phyloP scores from a whole-genome alignment of 257 asterid genomes.

The Leonotis leonurus region DNA sequence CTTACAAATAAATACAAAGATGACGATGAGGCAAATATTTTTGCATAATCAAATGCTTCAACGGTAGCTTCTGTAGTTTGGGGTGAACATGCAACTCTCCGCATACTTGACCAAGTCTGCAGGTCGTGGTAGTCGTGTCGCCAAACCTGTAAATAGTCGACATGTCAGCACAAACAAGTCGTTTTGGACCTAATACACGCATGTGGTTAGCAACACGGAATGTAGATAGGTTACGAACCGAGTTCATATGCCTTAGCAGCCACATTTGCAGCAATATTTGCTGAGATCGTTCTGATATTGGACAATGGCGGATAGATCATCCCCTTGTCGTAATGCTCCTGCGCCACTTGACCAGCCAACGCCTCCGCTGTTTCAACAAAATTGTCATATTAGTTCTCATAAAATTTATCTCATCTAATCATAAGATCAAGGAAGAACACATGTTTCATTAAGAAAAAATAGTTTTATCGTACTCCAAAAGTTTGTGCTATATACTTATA shows the following conservation, averaged over 20 bases:
- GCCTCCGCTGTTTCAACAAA: constrained; percentile 72
- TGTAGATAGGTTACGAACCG: constrained; percentile 32
- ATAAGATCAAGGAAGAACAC: neutral
- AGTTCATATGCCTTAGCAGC: constrained; percentile 97
- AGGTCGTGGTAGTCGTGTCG: constrained; percentile 81
- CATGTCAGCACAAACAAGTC: neutral
- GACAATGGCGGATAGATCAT: constrained; percentile 84
- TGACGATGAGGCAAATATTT: neutral
- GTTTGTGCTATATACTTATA: neutral
- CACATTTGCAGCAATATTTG: constrained; percentile 79
- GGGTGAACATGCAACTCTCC: constrained; percentile 96
- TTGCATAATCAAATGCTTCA: constrained; percentile 14
- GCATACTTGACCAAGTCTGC: constrained; percentile 75
- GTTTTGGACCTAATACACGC: neutral
- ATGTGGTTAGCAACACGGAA: neutral
- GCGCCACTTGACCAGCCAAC: constrained; percentile 79
- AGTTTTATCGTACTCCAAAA: neutral
- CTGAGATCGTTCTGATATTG: constrained; percentile 79
- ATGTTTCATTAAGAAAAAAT: neutral
- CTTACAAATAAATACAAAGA: constrained; percentile 5
- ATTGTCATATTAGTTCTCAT: neutral
- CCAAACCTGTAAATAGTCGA: constrained; percentile 41
- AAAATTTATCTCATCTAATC: too few species aligned
- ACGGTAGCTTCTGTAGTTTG: constrained; percentile 64
- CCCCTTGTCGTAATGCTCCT: constrained; percentile 80